A percentile compares a stretch with the other conserved stretches of the same genome.
phyloP scores from a whole-genome alignment of 116 monocot species.

The Cymodocea nodosa region DNA sequence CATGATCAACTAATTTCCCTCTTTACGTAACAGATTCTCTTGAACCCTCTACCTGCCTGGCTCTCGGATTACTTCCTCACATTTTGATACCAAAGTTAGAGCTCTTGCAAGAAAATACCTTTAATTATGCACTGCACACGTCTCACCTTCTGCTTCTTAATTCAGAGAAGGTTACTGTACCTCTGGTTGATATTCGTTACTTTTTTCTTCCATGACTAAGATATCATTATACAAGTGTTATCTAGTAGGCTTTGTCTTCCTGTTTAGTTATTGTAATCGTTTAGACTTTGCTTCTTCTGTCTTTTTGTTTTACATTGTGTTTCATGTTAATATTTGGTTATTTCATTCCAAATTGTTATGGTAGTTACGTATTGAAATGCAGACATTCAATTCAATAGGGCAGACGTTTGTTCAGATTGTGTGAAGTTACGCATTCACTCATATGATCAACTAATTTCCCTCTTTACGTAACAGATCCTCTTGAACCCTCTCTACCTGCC shows the following conservation, averaged over 20 bases:
- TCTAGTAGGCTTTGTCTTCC: conserved; percentile 1
- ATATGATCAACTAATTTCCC: background rate
- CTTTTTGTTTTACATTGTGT: too few relatives aligned
- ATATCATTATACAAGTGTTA: background rate
- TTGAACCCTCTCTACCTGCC: conserved; percentile 86
- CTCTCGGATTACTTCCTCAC: conserved; percentile 74
- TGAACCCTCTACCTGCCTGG: conserved; percentile 88
- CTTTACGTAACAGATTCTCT: conserved; percentile 39
- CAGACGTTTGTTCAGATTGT: too few relatives aligned
- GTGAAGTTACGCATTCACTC: background rate
- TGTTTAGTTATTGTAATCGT: background rate
- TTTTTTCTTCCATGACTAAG: background rate
- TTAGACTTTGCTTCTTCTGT: too few relatives aligned
- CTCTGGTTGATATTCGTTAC: background rate
- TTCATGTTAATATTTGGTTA: too few relatives aligned
- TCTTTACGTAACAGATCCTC: conserved; percentile 38
- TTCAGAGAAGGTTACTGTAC: background rate
- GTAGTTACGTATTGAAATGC: too few relatives aligned
- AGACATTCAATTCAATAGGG: too few relatives aligned
- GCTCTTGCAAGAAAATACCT: conserved; percentile 91
- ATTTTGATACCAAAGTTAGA: conserved; percentile 93
- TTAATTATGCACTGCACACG: conserved; percentile 10
- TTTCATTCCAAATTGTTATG: too few relatives aligned
- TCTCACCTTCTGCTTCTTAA: background rate
- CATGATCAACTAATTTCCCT: background rate